phyloP scores from a whole-genome alignment of 1,284 basidiomycete genomes.

The Termitomyces sp. region DNA sequence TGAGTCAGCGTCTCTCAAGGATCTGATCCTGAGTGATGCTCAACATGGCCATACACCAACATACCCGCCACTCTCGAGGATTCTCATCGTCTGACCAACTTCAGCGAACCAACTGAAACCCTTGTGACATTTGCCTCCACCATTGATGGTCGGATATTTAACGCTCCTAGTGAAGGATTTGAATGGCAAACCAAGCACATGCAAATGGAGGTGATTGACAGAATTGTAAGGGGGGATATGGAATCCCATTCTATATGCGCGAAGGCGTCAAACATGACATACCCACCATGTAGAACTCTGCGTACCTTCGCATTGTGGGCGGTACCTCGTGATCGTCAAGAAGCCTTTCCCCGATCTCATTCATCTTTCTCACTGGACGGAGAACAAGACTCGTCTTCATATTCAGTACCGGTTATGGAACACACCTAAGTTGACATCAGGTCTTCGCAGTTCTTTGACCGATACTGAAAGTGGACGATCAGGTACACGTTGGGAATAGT shows the following conservation, averaged over 20 bases:
- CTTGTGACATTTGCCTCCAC: constrained; percentile 45
- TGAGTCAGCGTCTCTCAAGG: neutral
- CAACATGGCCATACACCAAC: constrained; percentile 56
- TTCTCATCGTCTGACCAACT: constrained; percentile 55
- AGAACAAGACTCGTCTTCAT: constrained; percentile 1
- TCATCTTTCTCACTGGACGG: constrained; percentile 55
- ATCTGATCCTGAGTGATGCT: constrained; percentile 12
- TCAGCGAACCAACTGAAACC: constrained; percentile 78
- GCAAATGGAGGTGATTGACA: constrained; percentile 78
- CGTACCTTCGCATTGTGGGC: constrained; percentile 40
- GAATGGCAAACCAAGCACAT: constrained; percentile 72
- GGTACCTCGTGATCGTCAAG: constrained; percentile 45
- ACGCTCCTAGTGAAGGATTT: constrained; percentile 36
- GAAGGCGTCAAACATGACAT: neutral
- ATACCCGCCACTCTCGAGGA: constrained; percentile 50
- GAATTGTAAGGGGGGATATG: constrained; percentile 81
- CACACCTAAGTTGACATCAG: constrained; percentile 49
- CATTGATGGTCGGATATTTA: constrained; percentile 55
- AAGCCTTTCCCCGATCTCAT: constrained; percentile 48
- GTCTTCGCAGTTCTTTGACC: constrained; percentile 41
- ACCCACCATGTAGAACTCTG: neutral
- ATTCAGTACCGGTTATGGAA: neutral
- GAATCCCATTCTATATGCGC: constrained; percentile 59
- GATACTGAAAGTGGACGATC: constrained; percentile 31
- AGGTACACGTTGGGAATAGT: neutral